These are phyloP conservation scores for Globisporangium cylindrosporum DNA, from an alignment of 352 stramenopile species.

Conservation along the genomic window DNA sequence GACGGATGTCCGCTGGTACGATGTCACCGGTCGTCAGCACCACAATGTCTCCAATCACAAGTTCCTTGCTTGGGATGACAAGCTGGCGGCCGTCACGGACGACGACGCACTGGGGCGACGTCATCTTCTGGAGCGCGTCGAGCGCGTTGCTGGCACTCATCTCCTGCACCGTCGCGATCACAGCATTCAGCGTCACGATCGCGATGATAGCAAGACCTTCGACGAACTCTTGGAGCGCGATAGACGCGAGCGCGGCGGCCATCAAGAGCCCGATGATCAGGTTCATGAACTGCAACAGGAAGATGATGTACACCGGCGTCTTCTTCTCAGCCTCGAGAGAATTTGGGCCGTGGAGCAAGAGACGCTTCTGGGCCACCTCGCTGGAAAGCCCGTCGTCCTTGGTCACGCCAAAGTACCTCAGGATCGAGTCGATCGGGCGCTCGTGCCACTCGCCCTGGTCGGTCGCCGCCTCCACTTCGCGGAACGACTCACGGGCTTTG, in stretches of 20 bases:
- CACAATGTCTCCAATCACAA: conserved; percentile 78
- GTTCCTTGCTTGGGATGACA: conserved; percentile 52
- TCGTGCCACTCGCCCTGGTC: conserved; percentile 53
- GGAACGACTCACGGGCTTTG: conserved; percentile 63
- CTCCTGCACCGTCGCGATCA: conserved; percentile 70
- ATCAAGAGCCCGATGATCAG: conserved; percentile 73
- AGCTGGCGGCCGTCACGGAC: conserved; percentile 46
- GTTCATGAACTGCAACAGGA: conserved; percentile 76
- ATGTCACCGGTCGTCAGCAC: conserved; percentile 91
- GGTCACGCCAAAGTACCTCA: conserved; percentile 43
- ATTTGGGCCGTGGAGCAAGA: conserved; percentile 37
- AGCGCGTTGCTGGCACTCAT: conserved; percentile 64
- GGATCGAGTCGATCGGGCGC: conserved; percentile 33
- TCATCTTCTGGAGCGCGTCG: conserved; percentile 73
- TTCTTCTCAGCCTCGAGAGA: conserved; percentile 39
- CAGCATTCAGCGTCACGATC: conserved; percentile 46
- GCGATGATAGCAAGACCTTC: conserved; percentile 68
- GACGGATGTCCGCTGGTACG: conserved; percentile 89
- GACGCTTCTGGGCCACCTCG: conserved; percentile 30
- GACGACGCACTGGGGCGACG: conserved; percentile 58
- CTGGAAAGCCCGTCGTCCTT: conserved; percentile 31
- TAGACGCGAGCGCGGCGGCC: conserved; percentile 54
- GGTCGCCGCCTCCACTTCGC: conserved; percentile 34
- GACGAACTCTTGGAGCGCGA: conserved; percentile 52
- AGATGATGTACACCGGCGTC: conserved; percentile 52